Base-by-base conservation (phyloP, 306 rosid species). In the Arachis hypogaea region DNA sequence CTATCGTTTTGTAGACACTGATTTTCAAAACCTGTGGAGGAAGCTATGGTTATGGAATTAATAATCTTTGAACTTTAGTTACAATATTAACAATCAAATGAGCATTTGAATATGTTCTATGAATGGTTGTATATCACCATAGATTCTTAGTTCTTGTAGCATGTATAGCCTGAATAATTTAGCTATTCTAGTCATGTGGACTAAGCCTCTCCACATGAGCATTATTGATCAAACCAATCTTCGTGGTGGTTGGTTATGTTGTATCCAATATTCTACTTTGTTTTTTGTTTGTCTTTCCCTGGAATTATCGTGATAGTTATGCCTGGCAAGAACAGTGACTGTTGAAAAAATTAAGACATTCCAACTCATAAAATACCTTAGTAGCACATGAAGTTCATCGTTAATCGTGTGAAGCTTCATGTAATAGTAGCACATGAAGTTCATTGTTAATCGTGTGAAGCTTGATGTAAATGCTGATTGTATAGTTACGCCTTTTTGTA, bases 361-460 rank as follows among this genome's bases (percentile, higher is more conserved):
- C 49, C 61, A 54, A 55, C 44, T 66, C 50, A 59, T 60, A 41
- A 59, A 63, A 40, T 66, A 8, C 63, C 56, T 67, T 28, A 55
- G 36, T 69, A 49, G 68, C 68, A 44, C 18, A 36, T 65, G 50
- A 28, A 68, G 49, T 61, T 60, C 63, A 12, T 74, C 29, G 29
- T 61, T 77, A 56, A 57, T 68, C 54, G 63, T 68, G 70, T 57
- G 59, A 63, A 57, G 41, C 74, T 59, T 73, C 76, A 49, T 63
- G 11, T 63, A 18, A 52, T 28, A 55, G 36, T 69, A 49, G 68
- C 68, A 44, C 18, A 36, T 65, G 50, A 28, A 68, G 49, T 61
- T 60, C 63, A 12, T 74, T 41, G 29, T 61, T 77, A 56, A 57
- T 68, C 54, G 63, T 68, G 70, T 57, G 59, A 63, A 57, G 41